Conservation (phyloP, 2,329 filamentous ascomycete species). For the Arthrobotrys sphaeroides region DNA sequence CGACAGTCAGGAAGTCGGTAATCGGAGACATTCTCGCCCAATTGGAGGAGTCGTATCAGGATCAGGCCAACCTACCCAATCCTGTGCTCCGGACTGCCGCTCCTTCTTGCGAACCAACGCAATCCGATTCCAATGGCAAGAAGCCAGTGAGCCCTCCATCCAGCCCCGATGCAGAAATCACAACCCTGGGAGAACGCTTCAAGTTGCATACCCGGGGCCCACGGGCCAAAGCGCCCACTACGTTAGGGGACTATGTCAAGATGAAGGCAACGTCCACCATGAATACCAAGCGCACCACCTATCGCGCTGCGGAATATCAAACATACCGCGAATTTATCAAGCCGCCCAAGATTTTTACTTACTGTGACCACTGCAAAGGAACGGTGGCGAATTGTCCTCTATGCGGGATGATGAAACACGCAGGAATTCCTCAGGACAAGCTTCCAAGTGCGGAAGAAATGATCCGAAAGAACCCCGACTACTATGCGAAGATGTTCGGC, state of each 20-base stretch:
- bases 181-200: neutral
- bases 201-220: neutral
- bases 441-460: slow-evolving; percentile 14
- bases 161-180: neutral
- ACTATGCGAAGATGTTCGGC: slow-evolving; percentile 10
- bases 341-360: slow-evolving; percentile 3
- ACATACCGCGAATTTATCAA: slow-evolving; percentile 24
- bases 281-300: slow-evolving; percentile 3
- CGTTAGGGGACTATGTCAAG: neutral
- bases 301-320: neutral
- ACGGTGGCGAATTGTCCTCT: slow-evolving; percentile 8
- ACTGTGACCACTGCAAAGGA: slow-evolving; percentile 13
- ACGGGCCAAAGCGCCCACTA: neutral
- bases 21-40: neutral
- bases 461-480: slow-evolving; percentile 16
- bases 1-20: neutral
- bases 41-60: neutral
- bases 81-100: neutral
- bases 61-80: neutral
- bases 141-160: neutral
- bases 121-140: neutral
- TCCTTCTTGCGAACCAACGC: neutral
- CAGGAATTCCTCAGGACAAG: neutral
- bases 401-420: neutral
- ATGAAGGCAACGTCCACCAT: neutral